A percentile compares a stretch with the other conserved stretches of the same genome.
phyloP scores from a whole-genome alignment of 345 rosid species.

The Anastatica hierochuntica region DNA sequence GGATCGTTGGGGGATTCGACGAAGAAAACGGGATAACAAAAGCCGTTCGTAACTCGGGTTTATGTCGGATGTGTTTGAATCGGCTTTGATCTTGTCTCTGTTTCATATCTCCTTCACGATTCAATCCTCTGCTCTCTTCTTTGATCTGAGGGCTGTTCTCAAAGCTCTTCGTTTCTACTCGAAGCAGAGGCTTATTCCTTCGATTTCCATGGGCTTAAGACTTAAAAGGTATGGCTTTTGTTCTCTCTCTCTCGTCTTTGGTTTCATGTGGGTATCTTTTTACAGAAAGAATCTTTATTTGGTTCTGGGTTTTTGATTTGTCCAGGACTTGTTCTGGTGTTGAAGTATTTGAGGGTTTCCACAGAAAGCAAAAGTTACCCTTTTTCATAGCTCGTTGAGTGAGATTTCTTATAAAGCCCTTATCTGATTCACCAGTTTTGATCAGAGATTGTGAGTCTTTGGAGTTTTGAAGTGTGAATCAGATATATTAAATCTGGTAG shows the following conservation, averaged over 20 bases:
- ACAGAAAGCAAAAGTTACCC: constrained; percentile 41
- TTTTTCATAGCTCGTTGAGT: constrained; percentile 35
- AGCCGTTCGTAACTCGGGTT: constrained; percentile 32
- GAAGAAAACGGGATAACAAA: not conserved
- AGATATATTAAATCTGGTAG: constrained; percentile 7
- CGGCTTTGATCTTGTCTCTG: constrained; percentile 57
- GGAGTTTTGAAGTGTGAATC: constrained; percentile 7
- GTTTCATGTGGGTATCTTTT: not conserved
- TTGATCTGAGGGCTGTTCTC: too few species aligned
- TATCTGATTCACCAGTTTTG: too few species aligned
- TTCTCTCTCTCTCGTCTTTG: too few species aligned
- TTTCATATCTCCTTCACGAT: constrained; percentile 34
- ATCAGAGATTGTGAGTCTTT: constrained; percentile 4
- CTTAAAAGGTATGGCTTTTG: constrained; percentile 43
- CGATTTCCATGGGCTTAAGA: constrained; percentile 88
- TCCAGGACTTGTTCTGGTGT: constrained; percentile 77
- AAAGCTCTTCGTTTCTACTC: constrained; percentile 53
- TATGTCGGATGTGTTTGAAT: constrained; percentile 73
- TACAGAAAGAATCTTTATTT: not conserved
- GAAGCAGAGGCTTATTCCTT: constrained; percentile 38
- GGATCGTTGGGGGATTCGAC: too few species aligned
- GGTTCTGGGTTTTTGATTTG: not conserved
- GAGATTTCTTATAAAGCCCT: constrained; percentile 44
- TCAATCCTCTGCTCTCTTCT: constrained; percentile 10
- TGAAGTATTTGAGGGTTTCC: constrained; percentile 56